Evolutionary conservation across 805 yeast species (phyloP).

Genomic region (Candida adriatica): DNA sequence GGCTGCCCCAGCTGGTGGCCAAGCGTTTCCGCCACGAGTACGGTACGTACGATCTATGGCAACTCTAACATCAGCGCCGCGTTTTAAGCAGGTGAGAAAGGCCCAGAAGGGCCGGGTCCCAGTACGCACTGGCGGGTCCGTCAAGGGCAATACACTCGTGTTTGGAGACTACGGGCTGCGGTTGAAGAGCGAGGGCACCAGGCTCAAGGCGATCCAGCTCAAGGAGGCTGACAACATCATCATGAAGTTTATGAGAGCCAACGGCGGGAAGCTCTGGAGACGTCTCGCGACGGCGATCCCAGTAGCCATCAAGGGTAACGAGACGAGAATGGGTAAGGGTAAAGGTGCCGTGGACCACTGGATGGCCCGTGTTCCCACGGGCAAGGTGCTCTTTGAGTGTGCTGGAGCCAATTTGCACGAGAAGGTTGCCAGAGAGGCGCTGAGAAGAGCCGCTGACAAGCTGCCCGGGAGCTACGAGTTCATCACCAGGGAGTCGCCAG

Average conservation of each 20-base stretch:
- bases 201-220: constrained; percentile 82
- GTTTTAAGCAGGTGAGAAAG: constrained; percentile 39
- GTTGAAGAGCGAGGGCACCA: constrained; percentile 78
- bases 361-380: constrained; percentile 95
- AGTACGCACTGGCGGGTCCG: constrained; percentile 91
- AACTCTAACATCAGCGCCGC: constrained; percentile 16
- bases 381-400: constrained; percentile 85
- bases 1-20: no score
- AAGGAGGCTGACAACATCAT: constrained; percentile 86
- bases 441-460: constrained; percentile 84
- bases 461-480: constrained; percentile 91
- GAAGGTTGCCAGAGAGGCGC: constrained; percentile 82
- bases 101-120: constrained; percentile 92
- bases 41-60: constrained; percentile 7
- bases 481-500: constrained; percentile 52
- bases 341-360: constrained; percentile 97
- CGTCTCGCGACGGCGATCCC: constrained; percentile 81
- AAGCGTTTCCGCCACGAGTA: constrained; percentile 24
- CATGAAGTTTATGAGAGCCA: constrained; percentile 75
- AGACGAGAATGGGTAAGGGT: constrained; percentile 99
- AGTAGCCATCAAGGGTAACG: constrained; percentile 94
- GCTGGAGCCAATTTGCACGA: constrained; percentile 73
- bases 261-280: constrained; percentile 69
- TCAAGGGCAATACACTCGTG: constrained; percentile 75
- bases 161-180: constrained; percentile 86